phyloP scores from a whole-genome alignment of 2,329 filamentous ascomycete species.

The Byssochlamys sp. region DNA sequence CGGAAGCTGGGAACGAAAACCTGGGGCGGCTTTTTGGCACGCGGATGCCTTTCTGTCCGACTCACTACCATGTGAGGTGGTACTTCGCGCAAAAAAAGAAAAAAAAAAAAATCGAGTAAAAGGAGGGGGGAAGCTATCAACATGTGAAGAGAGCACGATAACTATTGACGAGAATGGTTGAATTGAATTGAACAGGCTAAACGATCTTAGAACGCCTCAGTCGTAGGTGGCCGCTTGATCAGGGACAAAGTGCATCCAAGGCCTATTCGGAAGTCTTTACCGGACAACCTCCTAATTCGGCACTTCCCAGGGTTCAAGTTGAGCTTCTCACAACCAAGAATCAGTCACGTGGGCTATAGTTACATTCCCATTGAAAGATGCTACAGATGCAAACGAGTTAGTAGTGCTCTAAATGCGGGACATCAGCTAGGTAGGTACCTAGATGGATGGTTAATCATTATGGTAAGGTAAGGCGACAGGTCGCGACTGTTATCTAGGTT shows the following conservation, averaged over 20 bases:
- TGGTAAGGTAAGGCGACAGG: too few species aligned
- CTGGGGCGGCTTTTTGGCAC: background rate
- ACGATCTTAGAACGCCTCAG: background rate
- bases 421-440: too few species aligned
- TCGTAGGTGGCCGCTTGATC: background rate
- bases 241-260: background rate
- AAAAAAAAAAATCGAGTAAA: too few species aligned
- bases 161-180: background rate
- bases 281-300: background rate
- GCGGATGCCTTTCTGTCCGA: background rate
- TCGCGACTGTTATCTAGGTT: too few species aligned
- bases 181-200: background rate
- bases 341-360: background rate
- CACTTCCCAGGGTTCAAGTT: too few species aligned
- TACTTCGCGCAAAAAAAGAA: too few species aligned
- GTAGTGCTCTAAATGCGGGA: too few species aligned
- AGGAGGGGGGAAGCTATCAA: too few species aligned
- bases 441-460: too few species aligned
- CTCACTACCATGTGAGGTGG: too few species aligned
- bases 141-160: too few species aligned
- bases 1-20: background rate
- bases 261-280: background rate
- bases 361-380: background rate
- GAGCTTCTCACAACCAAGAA: background rate
- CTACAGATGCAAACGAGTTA: background rate